Conservation (phyloP, 2,329 filamentous ascomycete genomes). For the Paraphaeosphaeria minitans region DNA sequence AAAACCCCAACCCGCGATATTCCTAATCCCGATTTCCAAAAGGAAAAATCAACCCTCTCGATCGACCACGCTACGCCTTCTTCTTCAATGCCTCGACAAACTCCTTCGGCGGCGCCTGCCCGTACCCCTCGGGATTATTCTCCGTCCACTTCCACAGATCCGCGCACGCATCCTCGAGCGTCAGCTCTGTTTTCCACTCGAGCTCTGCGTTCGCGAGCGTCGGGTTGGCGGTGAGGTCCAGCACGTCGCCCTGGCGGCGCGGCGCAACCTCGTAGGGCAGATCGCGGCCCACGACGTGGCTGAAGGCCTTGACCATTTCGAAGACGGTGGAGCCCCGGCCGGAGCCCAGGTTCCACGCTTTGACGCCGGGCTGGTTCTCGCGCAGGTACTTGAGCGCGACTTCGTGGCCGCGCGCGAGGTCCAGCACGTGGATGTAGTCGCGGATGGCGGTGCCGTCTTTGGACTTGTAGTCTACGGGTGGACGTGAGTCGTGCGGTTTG, state of each 20-base stretch:
- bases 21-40: not conserved
- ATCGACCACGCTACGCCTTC: slow-evolving; percentile 23
- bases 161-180: slow-evolving; percentile 88
- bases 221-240: slow-evolving; percentile 93
- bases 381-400: slow-evolving; percentile 89
- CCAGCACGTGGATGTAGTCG: slow-evolving; percentile 97
- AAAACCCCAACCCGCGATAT: no score
- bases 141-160: slow-evolving; percentile 97
- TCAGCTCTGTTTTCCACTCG: slow-evolving; percentile 87
- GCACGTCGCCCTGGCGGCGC: slow-evolving; percentile 84
- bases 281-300: slow-evolving; percentile 80
- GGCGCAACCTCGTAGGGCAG: slow-evolving; percentile 85
- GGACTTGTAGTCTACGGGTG: slow-evolving; percentile 78
- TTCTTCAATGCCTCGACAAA: slow-evolving; percentile 65
- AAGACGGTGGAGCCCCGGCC: slow-evolving; percentile 94
- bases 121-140: slow-evolving; percentile 95
- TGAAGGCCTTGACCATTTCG: slow-evolving; percentile 97
- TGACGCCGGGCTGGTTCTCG: slow-evolving; percentile 82
- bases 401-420: slow-evolving; percentile 84
- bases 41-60: no score
- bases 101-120: slow-evolving; percentile 84
- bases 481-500: slow-evolving; percentile 24
- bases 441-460: slow-evolving; percentile 92
- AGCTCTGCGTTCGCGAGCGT: slow-evolving; percentile 86
- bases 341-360: slow-evolving; percentile 95